phyloP scores from a whole-genome alignment of 2,329 filamentous ascomycete species.

The Aspergillus sp. region DNA sequence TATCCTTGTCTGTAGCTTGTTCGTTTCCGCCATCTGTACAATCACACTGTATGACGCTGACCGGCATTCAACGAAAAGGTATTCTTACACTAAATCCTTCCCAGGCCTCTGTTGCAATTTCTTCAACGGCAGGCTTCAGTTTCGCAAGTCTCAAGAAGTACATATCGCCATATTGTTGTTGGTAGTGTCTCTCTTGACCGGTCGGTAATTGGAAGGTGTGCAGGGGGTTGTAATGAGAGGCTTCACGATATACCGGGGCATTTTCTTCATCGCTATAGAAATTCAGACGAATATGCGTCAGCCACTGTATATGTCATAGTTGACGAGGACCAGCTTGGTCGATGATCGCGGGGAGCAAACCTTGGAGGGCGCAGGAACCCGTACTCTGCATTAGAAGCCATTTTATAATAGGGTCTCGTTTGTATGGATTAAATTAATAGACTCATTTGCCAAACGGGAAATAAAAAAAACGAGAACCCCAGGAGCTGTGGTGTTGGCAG shows the following conservation, averaged over 20 bases:
- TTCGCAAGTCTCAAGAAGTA: conserved; percentile 89
- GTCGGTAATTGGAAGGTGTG: conserved; percentile 68
- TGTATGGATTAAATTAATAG: too few species aligned
- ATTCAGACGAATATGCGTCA: too few species aligned
- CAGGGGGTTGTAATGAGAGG: conserved; percentile 68
- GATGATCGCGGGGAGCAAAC: conserved; percentile 12
- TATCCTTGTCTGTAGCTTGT: too few species aligned
- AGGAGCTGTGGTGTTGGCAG: background rate
- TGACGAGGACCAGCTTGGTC: background rate
- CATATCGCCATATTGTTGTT: conserved; percentile 96
- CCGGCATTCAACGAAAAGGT: too few species aligned
- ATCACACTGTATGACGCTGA: too few species aligned
- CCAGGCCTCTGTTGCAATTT: conserved; percentile 72
- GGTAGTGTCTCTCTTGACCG: conserved; percentile 63
- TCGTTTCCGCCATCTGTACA: too few species aligned
- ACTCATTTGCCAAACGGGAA: too few species aligned
- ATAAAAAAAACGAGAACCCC: too few species aligned
- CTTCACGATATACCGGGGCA: conserved; percentile 47
- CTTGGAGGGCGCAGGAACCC: conserved; percentile 25
- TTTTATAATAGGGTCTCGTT: conserved; percentile 1
- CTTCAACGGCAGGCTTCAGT: conserved; percentile 78
- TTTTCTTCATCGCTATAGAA: conserved; percentile 30
- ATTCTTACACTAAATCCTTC: conserved; percentile 57
- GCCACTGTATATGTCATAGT: too few species aligned
- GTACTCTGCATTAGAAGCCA: conserved; percentile 13